Evolutionary conservation across 805 yeast species (phyloP), one percentile per base, ranked within the genome.

Genomic region (Hermanozyma aechmeae): DNA sequence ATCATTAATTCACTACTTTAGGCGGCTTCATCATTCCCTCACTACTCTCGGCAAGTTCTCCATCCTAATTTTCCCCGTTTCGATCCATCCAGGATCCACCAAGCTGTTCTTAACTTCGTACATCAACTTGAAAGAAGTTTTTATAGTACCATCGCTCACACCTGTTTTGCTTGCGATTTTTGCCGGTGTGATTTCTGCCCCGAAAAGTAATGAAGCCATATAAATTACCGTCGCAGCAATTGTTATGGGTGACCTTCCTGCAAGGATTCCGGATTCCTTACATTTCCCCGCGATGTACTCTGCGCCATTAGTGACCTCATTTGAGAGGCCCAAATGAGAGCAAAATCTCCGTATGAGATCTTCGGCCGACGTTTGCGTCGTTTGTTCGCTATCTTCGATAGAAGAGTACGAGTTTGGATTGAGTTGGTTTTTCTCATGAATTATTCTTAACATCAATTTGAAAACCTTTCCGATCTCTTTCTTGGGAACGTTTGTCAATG

Each of bases 151-250:
- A 51, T 92, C 98, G 46, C 95, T 82, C 13, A 92, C 97, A 43
- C 96, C 97, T 12, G 96, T 74, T 44, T 82, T 82, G 42, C 85
- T 95, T 9, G 95, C 83, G 32, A 92, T 89, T 46, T 75, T 80
- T 2, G 79, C 59, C 1, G 95, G 87, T 3, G 81, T 65, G 21
- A 84, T 63, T 29, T 76, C 80, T 20, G 79, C 77, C 25, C 81
- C 81, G 51, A 87, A 87, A n/a, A 92, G 60, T n/a, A 83, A 62
- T 4, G 89, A 81, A 5, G 95, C 83, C 82, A 92, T 79, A 58
- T 89, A 92, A 27, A 92, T 89, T 4, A 92, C 94, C 1, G 96
- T 93, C 6, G 97, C 97, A 0, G 97, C 96, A 48, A 92, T 85
- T 21, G 98, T 89, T 31, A 87, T 87, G 16, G 98, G 98, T 3